Conservation (phyloP, 768 basidiomycete genomes). For the Termitomyces sp. region DNA sequence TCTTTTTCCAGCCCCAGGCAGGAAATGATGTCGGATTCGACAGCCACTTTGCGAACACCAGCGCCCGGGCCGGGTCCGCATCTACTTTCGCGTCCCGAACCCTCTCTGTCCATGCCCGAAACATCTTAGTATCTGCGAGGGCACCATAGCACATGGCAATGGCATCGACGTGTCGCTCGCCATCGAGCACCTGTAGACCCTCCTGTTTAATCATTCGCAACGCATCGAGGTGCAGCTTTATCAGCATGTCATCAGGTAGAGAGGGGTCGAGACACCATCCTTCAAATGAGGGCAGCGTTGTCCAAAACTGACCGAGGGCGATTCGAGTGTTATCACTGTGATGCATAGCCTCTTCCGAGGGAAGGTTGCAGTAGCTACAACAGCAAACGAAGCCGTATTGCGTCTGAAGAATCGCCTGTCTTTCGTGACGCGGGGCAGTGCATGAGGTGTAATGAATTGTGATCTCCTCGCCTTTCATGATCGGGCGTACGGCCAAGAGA, state of each 20-base stretch:
- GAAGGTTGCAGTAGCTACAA: constrained; percentile 24
- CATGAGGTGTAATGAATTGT: constrained; percentile 32
- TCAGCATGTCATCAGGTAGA: constrained; percentile 24
- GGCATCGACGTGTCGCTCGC: constrained; percentile 29
- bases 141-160: constrained; percentile 42
- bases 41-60: constrained; percentile 31
- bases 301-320: constrained; percentile 25
- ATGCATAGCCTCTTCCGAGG: constrained; percentile 8
- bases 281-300: constrained; percentile 25
- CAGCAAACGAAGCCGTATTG: constrained; percentile 30
- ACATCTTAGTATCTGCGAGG: constrained; percentile 30
- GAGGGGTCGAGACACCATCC: constrained; percentile 28
- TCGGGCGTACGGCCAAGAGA: constrained; percentile 31
- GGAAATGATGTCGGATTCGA: constrained; percentile 32
- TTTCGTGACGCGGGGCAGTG: constrained; percentile 17
- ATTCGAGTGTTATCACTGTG: constrained; percentile 26
- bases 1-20: constrained; percentile 32
- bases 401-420: constrained; percentile 17
- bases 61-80: constrained; percentile 16
- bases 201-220: constrained; percentile 28
- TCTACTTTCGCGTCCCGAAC: constrained; percentile 24
- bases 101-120: constrained; percentile 28
- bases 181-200: constrained; percentile 27
- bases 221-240: constrained; percentile 28
- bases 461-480: constrained; percentile 32